Evolutionary conservation across 345 rosid species (phyloP).

Genomic region (Aethionema arabicum): DNA sequence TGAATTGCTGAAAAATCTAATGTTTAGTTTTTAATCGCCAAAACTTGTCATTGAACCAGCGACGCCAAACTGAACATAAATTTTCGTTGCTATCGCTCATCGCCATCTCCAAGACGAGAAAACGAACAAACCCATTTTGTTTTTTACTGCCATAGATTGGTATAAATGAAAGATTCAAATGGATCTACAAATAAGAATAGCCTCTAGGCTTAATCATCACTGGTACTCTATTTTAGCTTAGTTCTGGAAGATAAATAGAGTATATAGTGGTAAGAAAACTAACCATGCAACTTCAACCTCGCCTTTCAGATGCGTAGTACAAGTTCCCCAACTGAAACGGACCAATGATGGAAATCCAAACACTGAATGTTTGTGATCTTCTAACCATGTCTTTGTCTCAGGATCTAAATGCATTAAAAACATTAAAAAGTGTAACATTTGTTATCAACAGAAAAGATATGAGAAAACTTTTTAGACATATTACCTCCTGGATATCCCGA

Average conservation of each 20-base stretch:
- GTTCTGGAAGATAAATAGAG: background rate
- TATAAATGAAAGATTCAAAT: background rate
- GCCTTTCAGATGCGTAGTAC: slow-evolving; percentile 63
- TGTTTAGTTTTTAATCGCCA: no score
- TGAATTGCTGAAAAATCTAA: no score
- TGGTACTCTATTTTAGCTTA: background rate
- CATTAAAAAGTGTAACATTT: slow-evolving; percentile 14
- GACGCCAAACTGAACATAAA: no score
- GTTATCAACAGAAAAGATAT: background rate
- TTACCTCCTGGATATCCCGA: slow-evolving; percentile 99
- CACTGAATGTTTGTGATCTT: slow-evolving; percentile 63
- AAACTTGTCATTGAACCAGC: no score
- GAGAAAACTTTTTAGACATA: background rate
- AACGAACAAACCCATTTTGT: background rate
- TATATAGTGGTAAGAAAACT: slow-evolving; percentile 28
- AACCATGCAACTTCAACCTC: slow-evolving; percentile 73
- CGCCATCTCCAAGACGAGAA: background rate
- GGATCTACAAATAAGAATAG: background rate
- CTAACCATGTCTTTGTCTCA: slow-evolving; percentile 84
- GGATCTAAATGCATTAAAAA: slow-evolving; percentile 57
- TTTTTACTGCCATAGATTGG: slow-evolving; percentile 2
- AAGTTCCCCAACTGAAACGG: slow-evolving; percentile 98
- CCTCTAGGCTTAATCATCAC: background rate
- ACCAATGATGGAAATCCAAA: slow-evolving; percentile 93
- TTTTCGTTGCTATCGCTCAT: background rate